Evolutionary conservation across 2,329 filamentous ascomycete genomes (phyloP).

Genomic region (Hymenoscyphus fructigenus): DNA sequence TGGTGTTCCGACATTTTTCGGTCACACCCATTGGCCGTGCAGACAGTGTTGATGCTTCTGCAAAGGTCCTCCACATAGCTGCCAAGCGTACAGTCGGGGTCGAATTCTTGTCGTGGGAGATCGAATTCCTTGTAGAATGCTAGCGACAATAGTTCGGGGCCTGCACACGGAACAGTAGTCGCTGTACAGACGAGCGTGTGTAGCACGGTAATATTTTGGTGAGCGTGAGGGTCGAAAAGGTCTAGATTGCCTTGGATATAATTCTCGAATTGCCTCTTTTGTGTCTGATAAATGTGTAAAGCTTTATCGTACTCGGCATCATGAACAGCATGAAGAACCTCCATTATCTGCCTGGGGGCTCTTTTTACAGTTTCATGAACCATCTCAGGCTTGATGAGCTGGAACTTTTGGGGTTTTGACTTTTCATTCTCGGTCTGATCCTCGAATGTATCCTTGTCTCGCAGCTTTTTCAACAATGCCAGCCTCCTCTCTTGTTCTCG

Average conservation of each 20-base stretch:
- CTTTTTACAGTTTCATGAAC: constrained; percentile 79
- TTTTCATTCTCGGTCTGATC: constrained; percentile 60
- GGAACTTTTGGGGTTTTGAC: constrained; percentile 69
- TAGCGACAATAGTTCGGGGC: constrained; percentile 85
- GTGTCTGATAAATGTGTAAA: constrained; percentile 87
- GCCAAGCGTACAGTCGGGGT: constrained; percentile 88
- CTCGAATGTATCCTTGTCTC: constrained; percentile 69
- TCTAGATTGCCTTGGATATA: constrained; percentile 86
- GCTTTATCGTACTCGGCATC: constrained; percentile 97
- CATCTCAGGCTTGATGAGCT: constrained; percentile 94
- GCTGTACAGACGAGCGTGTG: constrained; percentile 92
- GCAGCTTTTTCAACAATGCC: constrained; percentile 76
- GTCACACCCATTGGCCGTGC: constrained; percentile 81
- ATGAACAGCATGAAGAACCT: constrained; percentile 91
- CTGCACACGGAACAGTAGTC: constrained; percentile 89
- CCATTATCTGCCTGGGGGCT: constrained; percentile 82
- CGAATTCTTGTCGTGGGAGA: constrained; percentile 55
- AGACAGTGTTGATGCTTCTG: constrained; percentile 71
- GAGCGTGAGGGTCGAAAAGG: constrained; percentile 90
- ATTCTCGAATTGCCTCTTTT: constrained; percentile 94
- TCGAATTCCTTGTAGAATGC: constrained; percentile 93
- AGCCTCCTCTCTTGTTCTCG: constrained; percentile 86
- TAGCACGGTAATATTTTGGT: constrained; percentile 93
- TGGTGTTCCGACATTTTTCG: constrained; percentile 90
- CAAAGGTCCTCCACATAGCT: constrained; percentile 94